Evolutionary conservation across 2,329 filamentous ascomycete genomes (phyloP).

Genomic region (Colletotrichum tanaceti): DNA sequence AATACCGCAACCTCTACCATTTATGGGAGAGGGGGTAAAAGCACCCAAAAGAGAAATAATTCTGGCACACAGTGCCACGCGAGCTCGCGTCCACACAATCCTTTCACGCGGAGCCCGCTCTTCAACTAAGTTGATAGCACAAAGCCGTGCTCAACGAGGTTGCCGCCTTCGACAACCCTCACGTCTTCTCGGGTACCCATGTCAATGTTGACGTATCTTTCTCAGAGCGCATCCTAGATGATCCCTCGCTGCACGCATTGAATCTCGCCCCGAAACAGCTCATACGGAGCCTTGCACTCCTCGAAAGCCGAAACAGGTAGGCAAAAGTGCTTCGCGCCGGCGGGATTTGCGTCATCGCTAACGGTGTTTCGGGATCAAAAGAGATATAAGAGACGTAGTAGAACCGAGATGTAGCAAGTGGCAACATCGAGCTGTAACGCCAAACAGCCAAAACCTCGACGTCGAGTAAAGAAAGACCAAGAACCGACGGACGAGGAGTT

Average conservation of each 20-base stretch:
- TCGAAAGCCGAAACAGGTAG: not conserved
- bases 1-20: constrained; percentile 3
- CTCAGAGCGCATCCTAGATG: constrained; percentile 9
- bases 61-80: constrained; percentile 35
- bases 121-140: constrained; percentile 1
- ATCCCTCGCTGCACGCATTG: constrained; percentile 23
- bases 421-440: constrained; percentile 39
- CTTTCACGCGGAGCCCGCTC: constrained; percentile 9
- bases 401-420: constrained; percentile 32
- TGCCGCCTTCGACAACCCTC: constrained; percentile 15
- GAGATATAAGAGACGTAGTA: constrained; percentile 40
- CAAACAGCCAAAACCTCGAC: constrained; percentile 57
- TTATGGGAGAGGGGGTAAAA: constrained; percentile 41
- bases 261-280: constrained; percentile 19
- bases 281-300: constrained; percentile 5
- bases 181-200: constrained; percentile 14
- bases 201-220: constrained; percentile 14
- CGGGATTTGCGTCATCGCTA: constrained; percentile 6
- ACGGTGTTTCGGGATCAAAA: constrained; percentile 28
- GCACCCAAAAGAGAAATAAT: constrained; percentile 33
- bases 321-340: constrained; percentile 4
- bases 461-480: constrained; percentile 18
- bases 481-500: constrained; percentile 44
- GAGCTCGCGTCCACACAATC: constrained; percentile 43
- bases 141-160: constrained; percentile 26